Evolutionary conservation across 305 asterid genomes (phyloP).

Genomic region (Solanum chacoense): DNA sequence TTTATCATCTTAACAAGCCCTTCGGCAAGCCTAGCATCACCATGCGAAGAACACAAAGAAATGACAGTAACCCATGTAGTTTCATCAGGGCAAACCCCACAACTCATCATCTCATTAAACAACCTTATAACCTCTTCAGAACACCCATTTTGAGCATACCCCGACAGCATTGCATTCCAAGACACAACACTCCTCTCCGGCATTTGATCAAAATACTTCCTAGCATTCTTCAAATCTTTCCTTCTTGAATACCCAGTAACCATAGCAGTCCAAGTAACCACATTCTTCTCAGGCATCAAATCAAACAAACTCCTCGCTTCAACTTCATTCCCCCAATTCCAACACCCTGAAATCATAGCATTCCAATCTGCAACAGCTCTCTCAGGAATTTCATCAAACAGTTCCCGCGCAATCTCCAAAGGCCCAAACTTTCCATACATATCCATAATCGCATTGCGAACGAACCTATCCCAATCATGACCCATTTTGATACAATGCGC

Average conservation of each 20-base stretch:
- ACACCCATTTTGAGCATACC: slow-evolving; percentile 52
- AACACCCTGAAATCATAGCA: slow-evolving; percentile 53
- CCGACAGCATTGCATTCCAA: slow-evolving; percentile 79
- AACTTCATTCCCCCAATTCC: slow-evolving; percentile 45
- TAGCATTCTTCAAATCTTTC: slow-evolving; percentile 49
- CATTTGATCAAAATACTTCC: slow-evolving; percentile 48
- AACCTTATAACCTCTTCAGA: slow-evolving; percentile 35
- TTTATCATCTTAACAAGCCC: slow-evolving; percentile 30
- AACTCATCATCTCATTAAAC: slow-evolving; percentile 45
- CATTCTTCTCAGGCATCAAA: slow-evolving; percentile 47
- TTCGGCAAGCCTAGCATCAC: slow-evolving; percentile 37
- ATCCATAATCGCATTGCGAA: slow-evolving; percentile 37
- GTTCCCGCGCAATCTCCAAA: slow-evolving; percentile 32
- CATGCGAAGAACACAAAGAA: slow-evolving; percentile 46
- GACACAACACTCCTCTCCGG: slow-evolving; percentile 49
- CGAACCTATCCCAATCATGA: slow-evolving; percentile 27
- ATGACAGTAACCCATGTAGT: slow-evolving; percentile 59
- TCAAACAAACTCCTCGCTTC: slow-evolving; percentile 46
- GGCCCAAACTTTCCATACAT: slow-evolving; percentile 59
- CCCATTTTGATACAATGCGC: slow-evolving; percentile 45
- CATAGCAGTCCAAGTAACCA: slow-evolving; percentile 71
- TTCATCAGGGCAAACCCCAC: slow-evolving; percentile 40
- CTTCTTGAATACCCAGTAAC: slow-evolving; percentile 47
- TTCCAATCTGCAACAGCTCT: slow-evolving; percentile 52
- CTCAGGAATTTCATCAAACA: slow-evolving; percentile 64